phyloP scores from a whole-genome alignment of 1,284 basidiomycete genomes.

The Malassezia vespertilionis region DNA sequence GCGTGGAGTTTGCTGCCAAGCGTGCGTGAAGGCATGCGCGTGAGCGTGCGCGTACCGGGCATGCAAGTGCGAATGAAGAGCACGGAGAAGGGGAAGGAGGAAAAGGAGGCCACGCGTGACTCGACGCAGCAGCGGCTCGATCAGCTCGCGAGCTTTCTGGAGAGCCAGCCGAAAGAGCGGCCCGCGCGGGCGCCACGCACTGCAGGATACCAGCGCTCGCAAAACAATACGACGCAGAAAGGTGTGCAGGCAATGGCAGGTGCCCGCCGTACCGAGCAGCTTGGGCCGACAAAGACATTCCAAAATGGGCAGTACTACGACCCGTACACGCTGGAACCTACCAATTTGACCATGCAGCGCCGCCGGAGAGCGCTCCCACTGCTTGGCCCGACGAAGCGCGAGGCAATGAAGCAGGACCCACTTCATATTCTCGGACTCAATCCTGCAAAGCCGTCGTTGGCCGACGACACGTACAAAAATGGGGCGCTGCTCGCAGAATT shows the following conservation, averaged over 20 bases:
- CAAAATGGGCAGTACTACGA: constrained; percentile 30
- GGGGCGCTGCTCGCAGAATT: constrained; percentile 59
- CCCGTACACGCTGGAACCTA: constrained; percentile 22
- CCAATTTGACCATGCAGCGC: constrained; percentile 18
- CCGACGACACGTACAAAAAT: constrained; percentile 56
- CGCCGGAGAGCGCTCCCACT: constrained; percentile 20
- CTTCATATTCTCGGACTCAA: constrained; percentile 49
- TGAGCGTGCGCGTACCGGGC: neutral
- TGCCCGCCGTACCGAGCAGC: neutral
- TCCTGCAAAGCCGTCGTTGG: constrained; percentile 39
- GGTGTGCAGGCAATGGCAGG: neutral
- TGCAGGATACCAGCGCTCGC: neutral
- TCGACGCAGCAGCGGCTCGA: constrained; percentile 12
- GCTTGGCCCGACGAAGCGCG: constrained; percentile 27
- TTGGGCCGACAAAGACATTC: constrained; percentile 12
- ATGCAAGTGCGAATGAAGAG: constrained; percentile 3
- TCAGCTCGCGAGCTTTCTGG: constrained; percentile 16
- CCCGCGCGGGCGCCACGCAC: neutral
- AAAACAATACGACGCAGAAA: too few species aligned
- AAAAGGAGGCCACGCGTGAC: neutral
- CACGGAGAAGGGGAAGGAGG: neutral
- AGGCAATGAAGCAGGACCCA: constrained; percentile 51
- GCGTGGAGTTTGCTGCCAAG: neutral
- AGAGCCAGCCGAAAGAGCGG: constrained; percentile 12
- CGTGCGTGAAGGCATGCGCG: constrained; percentile 1